A percentile compares a stretch with the other conserved stretches of the same genome.
Conservation (phyloP, 2,329 filamentous ascomycete genomes). For the Apiospora saccharicola region DNA sequence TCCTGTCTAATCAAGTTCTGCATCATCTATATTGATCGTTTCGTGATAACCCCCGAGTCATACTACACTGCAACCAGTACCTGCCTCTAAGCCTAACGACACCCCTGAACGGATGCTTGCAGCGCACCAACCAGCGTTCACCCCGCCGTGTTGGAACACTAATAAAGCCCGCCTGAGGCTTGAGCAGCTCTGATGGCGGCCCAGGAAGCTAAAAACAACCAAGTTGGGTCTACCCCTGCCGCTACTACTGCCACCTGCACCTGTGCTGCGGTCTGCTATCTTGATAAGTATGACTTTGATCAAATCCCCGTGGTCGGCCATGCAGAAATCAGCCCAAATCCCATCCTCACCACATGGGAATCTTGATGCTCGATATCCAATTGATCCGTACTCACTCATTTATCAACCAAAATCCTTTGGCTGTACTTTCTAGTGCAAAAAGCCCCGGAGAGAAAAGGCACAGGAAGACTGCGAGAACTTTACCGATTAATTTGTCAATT, state of each 20-base stretch:
- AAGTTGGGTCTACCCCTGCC: not conserved
- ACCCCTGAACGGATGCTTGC: not conserved
- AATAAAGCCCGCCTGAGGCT: not conserved
- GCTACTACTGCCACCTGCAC: not conserved
- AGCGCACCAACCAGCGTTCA: conserved; percentile 1
- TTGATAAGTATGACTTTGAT: conserved; percentile 10
- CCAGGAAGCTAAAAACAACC: not conserved
- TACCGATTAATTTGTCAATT: not conserved
- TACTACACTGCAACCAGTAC: not conserved
- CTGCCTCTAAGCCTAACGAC: not conserved
- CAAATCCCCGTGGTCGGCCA: not conserved
- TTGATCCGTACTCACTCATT: not conserved
- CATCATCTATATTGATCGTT: not conserved
- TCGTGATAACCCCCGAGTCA: not conserved
- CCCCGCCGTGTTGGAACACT: not conserved
- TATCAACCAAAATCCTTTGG: not conserved
- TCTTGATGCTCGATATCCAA: not conserved
- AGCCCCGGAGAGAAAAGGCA: not conserved
- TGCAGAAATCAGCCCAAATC: not conserved
- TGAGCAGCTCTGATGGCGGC: conserved; percentile 3
- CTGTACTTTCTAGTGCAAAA: not conserved
- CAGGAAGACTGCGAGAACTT: not conserved
- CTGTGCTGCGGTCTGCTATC: conserved; percentile 7
- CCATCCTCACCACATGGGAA: not conserved
- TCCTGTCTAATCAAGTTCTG: not conserved